Conservation (phyloP, 1,284 basidiomycete genomes). For the Rhodotorula sp. region DNA sequence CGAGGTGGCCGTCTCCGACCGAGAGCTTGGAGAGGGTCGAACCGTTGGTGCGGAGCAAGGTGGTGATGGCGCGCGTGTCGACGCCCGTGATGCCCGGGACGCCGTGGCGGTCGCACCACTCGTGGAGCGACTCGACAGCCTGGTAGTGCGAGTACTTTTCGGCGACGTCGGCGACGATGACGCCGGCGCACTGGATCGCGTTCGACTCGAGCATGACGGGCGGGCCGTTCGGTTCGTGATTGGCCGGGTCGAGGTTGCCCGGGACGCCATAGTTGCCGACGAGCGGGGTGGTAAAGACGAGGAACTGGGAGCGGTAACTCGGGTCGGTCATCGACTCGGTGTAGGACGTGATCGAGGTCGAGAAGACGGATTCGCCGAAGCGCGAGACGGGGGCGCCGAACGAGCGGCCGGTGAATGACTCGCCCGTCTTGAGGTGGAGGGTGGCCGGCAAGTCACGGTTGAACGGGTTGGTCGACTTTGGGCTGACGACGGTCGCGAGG, state of each 20-base stretch:
- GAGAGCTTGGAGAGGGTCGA: constrained; percentile 92
- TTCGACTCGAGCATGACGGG: constrained; percentile 74
- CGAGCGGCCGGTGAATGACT: constrained; percentile 82
- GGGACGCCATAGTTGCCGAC: constrained; percentile 99
- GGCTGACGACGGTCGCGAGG: constrained; percentile 27
- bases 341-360: constrained; percentile 97
- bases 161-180: constrained; percentile 92
- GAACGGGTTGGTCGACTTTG: constrained; percentile 34
- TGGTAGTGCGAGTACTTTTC: constrained; percentile 93
- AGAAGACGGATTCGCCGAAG: constrained; percentile 98
- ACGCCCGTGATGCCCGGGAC: constrained; percentile 95
- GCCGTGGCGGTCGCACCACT: constrained; percentile 88
- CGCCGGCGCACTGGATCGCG: constrained; percentile 84
- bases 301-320: constrained; percentile 95
- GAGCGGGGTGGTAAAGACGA: constrained; percentile 97
- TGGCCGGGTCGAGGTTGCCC: constrained; percentile 56
- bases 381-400: constrained; percentile 87
- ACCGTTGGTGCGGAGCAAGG: constrained; percentile 90
- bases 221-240: constrained; percentile 72
- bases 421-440: constrained; percentile 89
- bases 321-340: constrained; percentile 99
- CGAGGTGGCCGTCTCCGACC: constrained; percentile 70
- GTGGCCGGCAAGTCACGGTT: constrained; percentile 64
- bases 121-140: constrained; percentile 86
- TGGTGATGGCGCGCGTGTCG: constrained; percentile 95